Evolutionary conservation across 2,329 filamentous ascomycete genomes (phyloP), one percentile per base, ranked within the genome.

Genomic region (Hypoxylon sp.): DNA sequence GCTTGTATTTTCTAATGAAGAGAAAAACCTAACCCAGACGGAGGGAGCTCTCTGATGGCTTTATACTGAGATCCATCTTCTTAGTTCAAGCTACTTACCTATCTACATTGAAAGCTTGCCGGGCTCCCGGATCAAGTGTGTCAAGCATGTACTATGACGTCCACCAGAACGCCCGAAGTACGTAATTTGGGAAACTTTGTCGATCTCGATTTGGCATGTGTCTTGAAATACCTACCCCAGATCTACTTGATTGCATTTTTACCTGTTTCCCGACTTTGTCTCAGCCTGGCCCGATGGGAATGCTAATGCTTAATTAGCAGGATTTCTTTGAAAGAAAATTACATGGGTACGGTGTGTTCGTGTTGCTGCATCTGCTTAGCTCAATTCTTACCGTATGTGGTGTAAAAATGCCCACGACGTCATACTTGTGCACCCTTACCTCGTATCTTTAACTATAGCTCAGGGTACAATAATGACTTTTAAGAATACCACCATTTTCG

Each of bases 81-180:
- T 2, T n/a, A 5, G 12, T 19, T 34, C 6, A 29, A 31, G 4
- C 3, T 37, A 25, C 21, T 43, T 23, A 21, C 29, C 31, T 48
- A 29, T 45, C 31, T 17, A 29, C 31, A 49, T 53, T 17, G 30
- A 49, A 56, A 53, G 35, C 40, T 46, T 32, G 36, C 49, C 31
- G 55, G 41, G 51, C 52, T 49, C 37, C 49, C 31, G 55, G 41
- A 55, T 55, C 46, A 41, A 35, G 51, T 25, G 6, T 50, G 26
- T 40, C 21, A 30, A 36, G 29, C 34, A 44, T 48, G 46, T 41
- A 25, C 8, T 25, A 58, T 58, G 55, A 58, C 55, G 55, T 55
- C 42, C 38, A 38, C 42, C 3, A 20, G 11, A 9, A 51, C 16
- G 29, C 21, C 34, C 16, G n/a, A 51, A 15, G 25, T 55, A 55